Evolutionary conservation across 352 stramenopile genomes (phyloP), one percentile per base, ranked within the genome.

Genomic region (Phytophthora citrophthora): DNA sequence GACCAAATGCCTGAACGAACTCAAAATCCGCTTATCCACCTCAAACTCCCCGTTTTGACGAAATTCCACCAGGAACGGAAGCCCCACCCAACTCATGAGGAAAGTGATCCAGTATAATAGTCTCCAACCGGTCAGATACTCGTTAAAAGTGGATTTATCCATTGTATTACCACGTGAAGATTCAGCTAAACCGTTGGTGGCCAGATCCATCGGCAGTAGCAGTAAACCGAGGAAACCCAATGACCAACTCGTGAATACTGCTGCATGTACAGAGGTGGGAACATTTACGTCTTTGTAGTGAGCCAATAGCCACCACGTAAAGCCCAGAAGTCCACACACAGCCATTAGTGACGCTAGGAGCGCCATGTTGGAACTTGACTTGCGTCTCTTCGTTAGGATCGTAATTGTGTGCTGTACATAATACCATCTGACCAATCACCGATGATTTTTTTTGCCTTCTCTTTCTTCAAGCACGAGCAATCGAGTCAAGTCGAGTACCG

Each of bases 101-200:
- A 93, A 91, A 39, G 81, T 88, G 16, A 72, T 24, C 80, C 82
- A 93, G 55, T 93, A 93, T 7, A 93, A 54, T 47, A 74, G 34
- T 59, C 83, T 69, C 84, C 84, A 93, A 13, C 45, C 54, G 0
- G 8, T 13, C 8, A 92, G 26, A 26, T 74, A 84, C n/a, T 40
- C 50, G 3, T 41, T 34, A 9, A 64, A 46, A 4, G 38, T 47
- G 6, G 18, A 18, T 44, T 61, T 65, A 3, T 64, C 32, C 13
- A 46, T 38, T 20, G 38, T 29, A 43, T 59, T 29, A 16, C 32
- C 13, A 0, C 4, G 20, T 26, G 2, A 9, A 26, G 43, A 29
- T 8, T 56, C 40, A 2, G 52, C 43, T 8, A 84, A 50, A 8
- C 73, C 64, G 13, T 88, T 82, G 4, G 58, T 64, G 5, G 72